phyloP scores from a whole-genome alignment of 73 alveolate genomes.

The Tetrahymena malaccensis region DNA sequence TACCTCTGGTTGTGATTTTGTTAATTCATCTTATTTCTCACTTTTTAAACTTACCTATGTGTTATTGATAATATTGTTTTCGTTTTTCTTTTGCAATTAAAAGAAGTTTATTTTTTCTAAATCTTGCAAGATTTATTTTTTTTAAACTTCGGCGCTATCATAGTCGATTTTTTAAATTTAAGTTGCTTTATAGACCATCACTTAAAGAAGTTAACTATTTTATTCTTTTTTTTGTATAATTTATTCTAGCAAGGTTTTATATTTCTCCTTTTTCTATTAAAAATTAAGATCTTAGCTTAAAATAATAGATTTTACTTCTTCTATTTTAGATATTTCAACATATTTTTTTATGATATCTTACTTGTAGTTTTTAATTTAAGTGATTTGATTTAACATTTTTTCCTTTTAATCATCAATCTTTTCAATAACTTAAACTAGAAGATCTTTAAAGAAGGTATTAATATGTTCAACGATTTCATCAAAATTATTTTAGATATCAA shows the following conservation, averaged over 20 bases:
- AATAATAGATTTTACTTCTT: background rate
- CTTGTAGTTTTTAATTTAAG: background rate
- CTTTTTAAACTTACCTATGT: too few species aligned
- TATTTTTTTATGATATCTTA: too few species aligned
- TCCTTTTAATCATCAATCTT: background rate
- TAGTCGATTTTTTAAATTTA: too few species aligned
- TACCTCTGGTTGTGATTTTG: too few species aligned
- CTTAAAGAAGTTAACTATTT: background rate
- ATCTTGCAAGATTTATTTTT: too few species aligned
- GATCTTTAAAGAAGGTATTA: background rate
- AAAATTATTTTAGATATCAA: too few species aligned
- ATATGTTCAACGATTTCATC: background rate
- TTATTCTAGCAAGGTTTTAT: background rate
- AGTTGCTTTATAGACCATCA: background rate
- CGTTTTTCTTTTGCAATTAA: background rate
- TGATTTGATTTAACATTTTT: background rate
- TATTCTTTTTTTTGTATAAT: background rate
- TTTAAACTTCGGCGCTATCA: background rate
- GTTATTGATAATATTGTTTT: too few species aligned
- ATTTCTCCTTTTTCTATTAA: too few species aligned
- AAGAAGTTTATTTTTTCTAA: background rate
- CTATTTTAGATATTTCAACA: background rate
- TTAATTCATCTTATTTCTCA: too few species aligned
- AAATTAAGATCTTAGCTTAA: background rate
- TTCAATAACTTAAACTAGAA: background rate